A percentile compares a stretch with the other conserved stretches of the same genome.
These are phyloP conservation scores for Skeletonema marinoi DNA, from an alignment of 108 stramenopile species.

Conservation along the genomic window DNA sequence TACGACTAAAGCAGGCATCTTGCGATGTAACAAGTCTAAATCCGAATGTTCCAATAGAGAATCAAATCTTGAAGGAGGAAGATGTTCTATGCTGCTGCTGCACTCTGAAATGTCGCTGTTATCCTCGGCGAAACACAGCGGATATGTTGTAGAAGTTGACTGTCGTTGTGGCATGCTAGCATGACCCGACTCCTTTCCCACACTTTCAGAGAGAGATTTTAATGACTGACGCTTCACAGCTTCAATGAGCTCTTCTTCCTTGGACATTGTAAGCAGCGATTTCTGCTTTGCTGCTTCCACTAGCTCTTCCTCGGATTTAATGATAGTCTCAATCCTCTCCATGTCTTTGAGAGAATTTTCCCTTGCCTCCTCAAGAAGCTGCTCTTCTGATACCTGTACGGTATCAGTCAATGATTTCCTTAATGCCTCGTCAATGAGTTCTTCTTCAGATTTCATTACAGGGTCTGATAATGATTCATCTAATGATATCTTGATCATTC, in stretches of 20 bases:
- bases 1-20: background rate
- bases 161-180: no score
- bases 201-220: background rate
- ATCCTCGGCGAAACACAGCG: no score
- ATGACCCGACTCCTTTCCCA: background rate
- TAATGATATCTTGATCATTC: no score
- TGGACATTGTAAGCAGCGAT: background rate
- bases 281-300: background rate
- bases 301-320: background rate
- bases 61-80: background rate
- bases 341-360: background rate
- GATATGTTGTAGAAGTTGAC: no score
- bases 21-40: background rate
- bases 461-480: background rate
- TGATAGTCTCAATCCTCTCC: background rate
- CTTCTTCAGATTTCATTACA: background rate
- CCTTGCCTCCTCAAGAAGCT: background rate
- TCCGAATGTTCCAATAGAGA: background rate
- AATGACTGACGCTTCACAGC: background rate
- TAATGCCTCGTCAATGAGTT: background rate
- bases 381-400: background rate
- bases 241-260: background rate
- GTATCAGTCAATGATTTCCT: background rate
- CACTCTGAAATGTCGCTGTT: no score
- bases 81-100: background rate